phyloP scores from a whole-genome alignment of 768 basidiomycete species.

The Candolleomyces eurysporus region DNA sequence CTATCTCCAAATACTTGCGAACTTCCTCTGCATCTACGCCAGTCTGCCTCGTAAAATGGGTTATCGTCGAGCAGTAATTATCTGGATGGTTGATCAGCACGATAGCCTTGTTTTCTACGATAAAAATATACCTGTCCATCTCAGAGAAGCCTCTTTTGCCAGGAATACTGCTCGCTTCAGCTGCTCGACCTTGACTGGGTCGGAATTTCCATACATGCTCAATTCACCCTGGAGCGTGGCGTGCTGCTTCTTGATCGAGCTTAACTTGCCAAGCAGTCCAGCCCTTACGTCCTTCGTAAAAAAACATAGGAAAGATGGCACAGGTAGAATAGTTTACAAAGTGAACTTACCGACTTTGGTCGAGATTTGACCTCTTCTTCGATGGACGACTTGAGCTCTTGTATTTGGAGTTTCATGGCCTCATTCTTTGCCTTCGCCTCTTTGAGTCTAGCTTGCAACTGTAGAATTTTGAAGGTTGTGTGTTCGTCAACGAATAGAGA shows the following conservation, averaged over 20 bases:
- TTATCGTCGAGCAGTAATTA: conserved; percentile 65
- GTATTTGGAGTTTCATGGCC: conserved; percentile 42
- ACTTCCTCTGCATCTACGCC: conserved; percentile 60
- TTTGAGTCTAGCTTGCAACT: conserved; percentile 60
- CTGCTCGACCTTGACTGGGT: conserved; percentile 79
- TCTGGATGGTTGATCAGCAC: conserved; percentile 37
- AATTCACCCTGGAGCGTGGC: conserved; percentile 64
- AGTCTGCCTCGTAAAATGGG: conserved; percentile 64
- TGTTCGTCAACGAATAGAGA: conserved; percentile 2
- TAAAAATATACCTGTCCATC: conserved; percentile 79
- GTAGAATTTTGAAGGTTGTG: not conserved
- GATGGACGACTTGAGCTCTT: conserved; percentile 47
- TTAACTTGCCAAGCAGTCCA: conserved; percentile 48
- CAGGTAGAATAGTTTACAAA: conserved; percentile 5
- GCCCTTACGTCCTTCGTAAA: conserved; percentile 53
- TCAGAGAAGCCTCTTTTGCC: conserved; percentile 78
- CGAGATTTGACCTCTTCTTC: conserved; percentile 52
- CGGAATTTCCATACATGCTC: conserved; percentile 75
- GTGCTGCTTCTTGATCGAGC: conserved; percentile 46
- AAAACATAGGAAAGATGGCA: conserved; percentile 2
- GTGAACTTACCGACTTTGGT: conserved; percentile 53
- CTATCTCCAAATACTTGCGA: conserved; percentile 62
- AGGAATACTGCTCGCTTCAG: conserved; percentile 68
- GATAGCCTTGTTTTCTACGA: not conserved
- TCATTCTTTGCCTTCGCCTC: conserved; percentile 46